A percentile compares a stretch with the other conserved stretches of the same genome.
Conservation (phyloP, 148 eudicot genomes). For the Nyssa sinensis region DNA sequence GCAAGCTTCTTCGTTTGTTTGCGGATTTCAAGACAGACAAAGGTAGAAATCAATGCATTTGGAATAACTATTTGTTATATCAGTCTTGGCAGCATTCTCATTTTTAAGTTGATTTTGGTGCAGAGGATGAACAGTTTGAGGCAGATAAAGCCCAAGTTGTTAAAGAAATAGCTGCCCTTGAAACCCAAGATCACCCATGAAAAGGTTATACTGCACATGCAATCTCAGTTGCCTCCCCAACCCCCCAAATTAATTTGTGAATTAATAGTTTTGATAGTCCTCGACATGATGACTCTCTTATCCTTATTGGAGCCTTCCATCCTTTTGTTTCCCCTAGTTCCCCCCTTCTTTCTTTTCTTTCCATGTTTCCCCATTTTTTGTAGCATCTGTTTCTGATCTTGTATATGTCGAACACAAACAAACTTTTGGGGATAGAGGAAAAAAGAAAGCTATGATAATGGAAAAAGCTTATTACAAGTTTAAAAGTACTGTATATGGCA, state of each 20-base stretch:
- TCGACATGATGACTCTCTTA: background rate
- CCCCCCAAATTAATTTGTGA: background rate
- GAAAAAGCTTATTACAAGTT: no score
- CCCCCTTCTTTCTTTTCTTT: no score
- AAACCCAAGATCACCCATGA: constrained; percentile 27
- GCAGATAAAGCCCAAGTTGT: constrained; percentile 59
- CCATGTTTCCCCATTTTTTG: no score
- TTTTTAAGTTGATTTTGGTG: constrained; percentile 6
- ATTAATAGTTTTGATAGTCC: background rate
- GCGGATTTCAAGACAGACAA: constrained; percentile 63
- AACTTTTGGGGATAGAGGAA: no score
- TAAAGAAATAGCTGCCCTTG: constrained; percentile 49
- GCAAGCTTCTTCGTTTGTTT: constrained; percentile 69
- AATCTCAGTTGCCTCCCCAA: background rate
- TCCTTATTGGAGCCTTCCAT: no score
- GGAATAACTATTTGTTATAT: background rate
- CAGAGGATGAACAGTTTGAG: constrained; percentile 66
- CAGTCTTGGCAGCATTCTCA: background rate
- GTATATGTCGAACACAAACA: no score
- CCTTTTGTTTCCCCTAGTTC: no score
- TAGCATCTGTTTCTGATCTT: no score
- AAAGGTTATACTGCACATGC: no score
- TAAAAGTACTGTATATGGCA: no score
- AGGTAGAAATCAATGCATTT: constrained; percentile 31
- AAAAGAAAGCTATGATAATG: no score